Percentiles rank a stretch among this genome's conserved stretches.
phyloP scores from a whole-genome alignment of 805 yeast genomes.

The Starmerella tilneyi region DNA sequence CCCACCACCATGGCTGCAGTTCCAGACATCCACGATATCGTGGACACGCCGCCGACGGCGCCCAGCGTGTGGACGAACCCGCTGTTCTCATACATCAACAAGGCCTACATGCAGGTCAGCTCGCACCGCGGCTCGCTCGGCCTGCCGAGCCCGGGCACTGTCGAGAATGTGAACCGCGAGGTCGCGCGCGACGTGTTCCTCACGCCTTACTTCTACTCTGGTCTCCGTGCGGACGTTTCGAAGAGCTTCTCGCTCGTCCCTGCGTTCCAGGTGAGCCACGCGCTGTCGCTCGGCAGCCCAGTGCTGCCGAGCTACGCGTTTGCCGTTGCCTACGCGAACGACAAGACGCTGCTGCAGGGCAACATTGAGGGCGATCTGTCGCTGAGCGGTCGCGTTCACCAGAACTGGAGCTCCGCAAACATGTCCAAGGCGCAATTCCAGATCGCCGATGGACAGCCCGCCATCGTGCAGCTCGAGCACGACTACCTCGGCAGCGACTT shows the following conservation, averaged over 20 bases:
- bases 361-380: slow-evolving; percentile 79
- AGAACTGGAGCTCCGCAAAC: slow-evolving; percentile 74
- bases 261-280: slow-evolving; percentile 84
- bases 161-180: slow-evolving; percentile 87
- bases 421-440: slow-evolving; percentile 80
- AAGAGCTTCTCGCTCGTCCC: slow-evolving; percentile 87
- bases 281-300: slow-evolving; percentile 78
- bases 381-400: slow-evolving; percentile 78
- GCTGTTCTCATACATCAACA: slow-evolving; percentile 19
- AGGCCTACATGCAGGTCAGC: slow-evolving; percentile 17
- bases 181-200: slow-evolving; percentile 88
- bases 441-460: slow-evolving; percentile 76
- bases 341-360: slow-evolving; percentile 79
- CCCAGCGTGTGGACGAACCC: slow-evolving; percentile 24
- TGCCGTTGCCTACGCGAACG: slow-evolving; percentile 79
- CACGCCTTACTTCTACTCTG: slow-evolving; percentile 82
- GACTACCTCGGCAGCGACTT: slow-evolving; percentile 86
- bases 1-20: slow-evolving; percentile 7
- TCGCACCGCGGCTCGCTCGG: slow-evolving; percentile 75
- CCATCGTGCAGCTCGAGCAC: slow-evolving; percentile 93
- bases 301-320: slow-evolving; percentile 84
- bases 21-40: slow-evolving; percentile 22
- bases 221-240: slow-evolving; percentile 90
- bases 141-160: slow-evolving; percentile 84
- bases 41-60: slow-evolving; percentile 20